phyloP scores from a whole-genome alignment of 495 filamentous ascomycete genomes.

The Aspergillus carlsbadensis region DNA sequence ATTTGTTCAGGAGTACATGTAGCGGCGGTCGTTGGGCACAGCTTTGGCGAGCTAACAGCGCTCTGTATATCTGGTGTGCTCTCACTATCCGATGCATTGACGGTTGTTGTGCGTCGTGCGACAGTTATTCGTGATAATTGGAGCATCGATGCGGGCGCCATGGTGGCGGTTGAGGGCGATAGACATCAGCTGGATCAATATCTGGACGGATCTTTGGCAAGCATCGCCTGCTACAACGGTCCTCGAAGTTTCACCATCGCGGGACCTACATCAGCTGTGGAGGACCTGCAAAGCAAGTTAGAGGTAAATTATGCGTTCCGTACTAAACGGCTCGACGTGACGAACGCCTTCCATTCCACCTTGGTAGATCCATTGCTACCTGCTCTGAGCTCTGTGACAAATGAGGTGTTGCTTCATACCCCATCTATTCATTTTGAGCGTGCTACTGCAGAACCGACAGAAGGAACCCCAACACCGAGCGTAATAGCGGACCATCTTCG shows the following conservation, averaged over 20 bases:
- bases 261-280: slow-evolving; percentile 37
- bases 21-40: slow-evolving; percentile 49
- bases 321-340: slow-evolving; percentile 43
- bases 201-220: slow-evolving; percentile 1
- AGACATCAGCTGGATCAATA: slow-evolving; percentile 2
- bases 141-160: slow-evolving; percentile 48
- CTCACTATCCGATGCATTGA: slow-evolving; percentile 36
- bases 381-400: slow-evolving; percentile 24
- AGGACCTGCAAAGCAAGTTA: slow-evolving; percentile 16
- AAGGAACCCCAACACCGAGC: slow-evolving; percentile 35
- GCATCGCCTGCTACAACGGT: slow-evolving; percentile 53
- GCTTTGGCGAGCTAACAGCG: slow-evolving; percentile 48
- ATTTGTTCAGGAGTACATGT: slow-evolving; percentile 40
- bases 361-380: slow-evolving; percentile 41
- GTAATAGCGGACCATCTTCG: slow-evolving; percentile 48
- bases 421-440: slow-evolving; percentile 33
- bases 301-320: slow-evolving; percentile 19
- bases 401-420: slow-evolving; percentile 28
- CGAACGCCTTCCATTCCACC: slow-evolving; percentile 53
- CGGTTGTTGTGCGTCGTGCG: slow-evolving; percentile 43
- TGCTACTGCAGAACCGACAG: slow-evolving; percentile 23
- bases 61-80: slow-evolving; percentile 38
- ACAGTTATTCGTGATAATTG: slow-evolving; percentile 42
- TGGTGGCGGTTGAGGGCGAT: slow-evolving; percentile 51
- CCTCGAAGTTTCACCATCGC: slow-evolving; percentile 46